Evolutionary conservation across 2,329 filamentous ascomycete species (phyloP), one percentile per base, ranked within the genome.

Genomic region (Xenoacremonium recifei): DNA sequence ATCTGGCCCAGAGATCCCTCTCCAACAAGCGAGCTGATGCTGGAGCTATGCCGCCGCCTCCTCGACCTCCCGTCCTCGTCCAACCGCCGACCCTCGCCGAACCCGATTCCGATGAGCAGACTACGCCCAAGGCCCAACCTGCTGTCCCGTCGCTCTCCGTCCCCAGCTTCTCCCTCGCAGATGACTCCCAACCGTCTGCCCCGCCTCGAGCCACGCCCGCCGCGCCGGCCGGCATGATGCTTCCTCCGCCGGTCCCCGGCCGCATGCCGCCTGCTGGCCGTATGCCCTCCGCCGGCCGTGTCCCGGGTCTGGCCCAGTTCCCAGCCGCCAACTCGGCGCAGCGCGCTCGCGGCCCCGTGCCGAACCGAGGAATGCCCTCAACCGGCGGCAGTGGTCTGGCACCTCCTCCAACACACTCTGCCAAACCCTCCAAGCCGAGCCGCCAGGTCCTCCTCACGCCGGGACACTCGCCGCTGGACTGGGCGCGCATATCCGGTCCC

Each of bases 391-490:
- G 29, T 31, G 20, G 75, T 68, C 73, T 83, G 35, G 72, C 75
- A 1, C 79, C 76, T 0, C 79, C 80, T 0, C 76, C 79, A 0
- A 74, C 77, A 12, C 76, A 76, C 58, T 68, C 64, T 21, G 61
- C 68, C 31, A 74, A 72, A 44, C 77, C 79, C 2, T 49, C 67
- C 18, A 82, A 80, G 58, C 75, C 77, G 4, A 78, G 74, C 10
- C 79, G 77, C 64, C 87, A 92, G 59, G 87, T 96, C 4, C 75
- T 85, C 7, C 80, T 99, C 4, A 79, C 83, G n/a, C 93, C 93
- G 0, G 92, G 93, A 21, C 91, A 92, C 71, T 96, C 89, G 3
- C 92, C 93, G 0, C 82, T 99, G 11, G 93, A 99, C 76, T 99
- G 93, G 93, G 93, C 93, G 11, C 82, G 85, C 5, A 78, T 96